phyloP scores from a whole-genome alignment of 148 eudicot species.

The Linanthus parryae region DNA sequence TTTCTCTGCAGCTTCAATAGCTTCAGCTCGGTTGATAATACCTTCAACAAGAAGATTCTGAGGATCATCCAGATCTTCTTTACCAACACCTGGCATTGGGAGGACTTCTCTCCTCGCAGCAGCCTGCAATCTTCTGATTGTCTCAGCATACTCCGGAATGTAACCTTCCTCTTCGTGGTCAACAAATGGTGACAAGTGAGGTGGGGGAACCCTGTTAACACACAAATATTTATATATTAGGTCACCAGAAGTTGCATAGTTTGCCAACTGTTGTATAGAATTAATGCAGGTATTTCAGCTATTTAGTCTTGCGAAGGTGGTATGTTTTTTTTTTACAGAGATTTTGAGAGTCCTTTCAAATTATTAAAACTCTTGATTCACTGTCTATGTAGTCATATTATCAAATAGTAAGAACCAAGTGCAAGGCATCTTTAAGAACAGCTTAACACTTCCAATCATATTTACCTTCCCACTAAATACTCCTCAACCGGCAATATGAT shows the following conservation, averaged over 20 bases:
- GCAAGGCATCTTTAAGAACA: too few species aligned
- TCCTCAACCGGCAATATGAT: constrained; percentile 80
- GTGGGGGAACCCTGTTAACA: constrained; percentile 77
- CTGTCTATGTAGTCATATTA: background rate
- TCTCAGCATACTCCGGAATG: constrained; percentile 83
- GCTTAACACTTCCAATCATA: too few species aligned
- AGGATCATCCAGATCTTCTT: constrained; percentile 66
- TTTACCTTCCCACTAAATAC: constrained; percentile 80
- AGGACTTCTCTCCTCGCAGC: constrained; percentile 72
- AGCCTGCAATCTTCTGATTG: constrained; percentile 68
- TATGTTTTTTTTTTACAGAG: too few species aligned
- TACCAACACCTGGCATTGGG: constrained; percentile 78
- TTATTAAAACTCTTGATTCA: background rate
- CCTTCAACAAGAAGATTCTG: constrained; percentile 61
- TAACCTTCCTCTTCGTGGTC: constrained; percentile 84
- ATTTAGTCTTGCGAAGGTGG: background rate
- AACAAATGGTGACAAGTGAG: constrained; percentile 94
- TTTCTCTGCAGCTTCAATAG: constrained; percentile 68
- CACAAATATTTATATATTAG: background rate
- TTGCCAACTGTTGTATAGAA: background rate
- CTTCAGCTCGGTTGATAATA: constrained; percentile 62
- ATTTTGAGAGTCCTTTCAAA: background rate
- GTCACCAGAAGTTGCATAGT: background rate
- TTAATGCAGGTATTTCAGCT: background rate
- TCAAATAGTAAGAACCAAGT: too few species aligned